Base-by-base conservation (phyloP, 139 green algal genomes). In the Chlamydomonas sphaeroides region DNA sequence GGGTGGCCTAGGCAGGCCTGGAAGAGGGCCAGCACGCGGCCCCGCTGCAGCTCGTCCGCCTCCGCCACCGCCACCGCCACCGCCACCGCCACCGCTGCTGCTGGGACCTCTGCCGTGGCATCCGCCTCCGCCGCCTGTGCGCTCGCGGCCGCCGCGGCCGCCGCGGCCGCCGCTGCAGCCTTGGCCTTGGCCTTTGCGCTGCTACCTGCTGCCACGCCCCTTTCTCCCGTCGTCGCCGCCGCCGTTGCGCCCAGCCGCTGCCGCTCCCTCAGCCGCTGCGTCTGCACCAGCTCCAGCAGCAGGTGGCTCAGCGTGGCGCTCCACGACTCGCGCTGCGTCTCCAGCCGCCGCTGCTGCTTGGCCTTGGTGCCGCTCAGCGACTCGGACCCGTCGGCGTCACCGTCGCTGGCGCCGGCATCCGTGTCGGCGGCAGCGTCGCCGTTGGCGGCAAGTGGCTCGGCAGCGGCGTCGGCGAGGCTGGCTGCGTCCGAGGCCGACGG, bases 231-330 rank as follows among this genome's bases (percentile, higher is more conserved):
- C n/a, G n/a, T n/a, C n/a, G n/a, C n/a, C n/a, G n/a, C n/a, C n/a
- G n/a, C n/a, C n/a, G n/a, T n/a, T n/a, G n/a, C n/a, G n/a, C n/a
- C n/a, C n/a, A n/a, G n/a, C n/a, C n/a, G n/a, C n/a, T n/a, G n/a
- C n/a, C n/a, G n/a, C n/a, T n/a, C n/a, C n/a, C n/a, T n/a, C n/a
- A n/a, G 49, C 49, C 18, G 21, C 10, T 56, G 36, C 20, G 33
- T 32, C 32, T 45, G 51, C 25, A 79, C 6, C 10, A 82, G 42
- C n/a, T 82, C 75, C 32, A 82, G 23, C 41, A 82, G 75, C 3
- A 82, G 62, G 75, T 82, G 75, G 14, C n/a, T 53, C 20, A 82
- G 10, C 4, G 75, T 82, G 32, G 56, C 62, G 25, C 32, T 63
- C 42, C 75, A 61, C 5, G n/a, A 5, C 38, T 82, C 62, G 7